phyloP scores from a whole-genome alignment of 1,139 yeast genomes.

The Komagataea norvegica region DNA sequence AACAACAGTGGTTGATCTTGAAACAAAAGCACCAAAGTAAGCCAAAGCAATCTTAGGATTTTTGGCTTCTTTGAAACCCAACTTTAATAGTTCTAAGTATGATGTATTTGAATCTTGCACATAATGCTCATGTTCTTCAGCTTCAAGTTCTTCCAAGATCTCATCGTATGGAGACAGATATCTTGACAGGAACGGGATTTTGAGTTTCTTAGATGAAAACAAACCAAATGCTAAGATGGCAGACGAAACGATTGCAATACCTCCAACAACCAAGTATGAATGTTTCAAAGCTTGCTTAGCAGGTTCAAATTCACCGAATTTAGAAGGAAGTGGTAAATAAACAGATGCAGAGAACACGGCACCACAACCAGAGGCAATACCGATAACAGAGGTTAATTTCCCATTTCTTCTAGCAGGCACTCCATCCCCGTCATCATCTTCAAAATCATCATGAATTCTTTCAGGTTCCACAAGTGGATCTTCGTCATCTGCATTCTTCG shows the following conservation, averaged over 20 bases:
- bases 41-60: slow-evolving; percentile 42
- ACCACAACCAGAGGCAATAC: slow-evolving; percentile 62
- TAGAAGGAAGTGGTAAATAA: slow-evolving; percentile 38
- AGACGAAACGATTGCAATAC: slow-evolving; percentile 38
- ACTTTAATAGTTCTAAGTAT: slow-evolving; percentile 38
- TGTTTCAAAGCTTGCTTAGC: slow-evolving; percentile 40
- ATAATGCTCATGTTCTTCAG: slow-evolving; percentile 18
- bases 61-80: slow-evolving; percentile 42
- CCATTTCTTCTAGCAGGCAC: slow-evolving; percentile 51
- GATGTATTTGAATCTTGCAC: slow-evolving; percentile 21
- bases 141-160: slow-evolving; percentile 21
- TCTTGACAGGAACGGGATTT: slow-evolving; percentile 24
- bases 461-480: slow-evolving; percentile 4
- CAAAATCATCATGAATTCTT: slow-evolving; percentile 9
- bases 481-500: not conserved
- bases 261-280: slow-evolving; percentile 48
- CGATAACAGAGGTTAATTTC: slow-evolving; percentile 54
- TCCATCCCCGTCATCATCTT: slow-evolving; percentile 55
- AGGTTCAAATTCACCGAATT: slow-evolving; percentile 39
- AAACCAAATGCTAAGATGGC: slow-evolving; percentile 39
- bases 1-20: slow-evolving; percentile 59
- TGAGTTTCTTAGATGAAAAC: slow-evolving; percentile 40
- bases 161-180: slow-evolving; percentile 25
- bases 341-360: slow-evolving; percentile 55
- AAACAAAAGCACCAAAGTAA: slow-evolving; percentile 57